Percentiles rank a stretch among this genome's conserved stretches.
phyloP scores from a whole-genome alignment of 129 eudicot genomes.

The Glebionis coronaria region DNA sequence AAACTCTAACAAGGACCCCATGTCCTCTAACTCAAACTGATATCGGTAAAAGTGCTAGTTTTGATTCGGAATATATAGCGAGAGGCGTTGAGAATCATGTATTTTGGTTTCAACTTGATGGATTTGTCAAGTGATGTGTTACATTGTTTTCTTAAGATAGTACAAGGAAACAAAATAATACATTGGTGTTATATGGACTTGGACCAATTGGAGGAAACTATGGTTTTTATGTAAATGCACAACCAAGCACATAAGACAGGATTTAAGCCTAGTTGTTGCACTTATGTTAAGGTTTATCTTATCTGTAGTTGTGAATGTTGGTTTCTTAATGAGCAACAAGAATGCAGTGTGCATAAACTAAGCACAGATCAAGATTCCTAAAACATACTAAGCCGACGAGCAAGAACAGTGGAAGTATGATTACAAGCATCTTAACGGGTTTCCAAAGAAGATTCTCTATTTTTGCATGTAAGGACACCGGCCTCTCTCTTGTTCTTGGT shows the following conservation, averaged over 20 bases:
- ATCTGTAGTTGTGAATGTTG: background rate
- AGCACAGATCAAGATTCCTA: background rate
- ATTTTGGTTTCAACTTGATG: conserved; percentile 10
- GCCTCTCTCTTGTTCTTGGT: no score
- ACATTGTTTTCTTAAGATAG: conserved; percentile 14
- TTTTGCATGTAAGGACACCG: no score
- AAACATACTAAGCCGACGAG: background rate
- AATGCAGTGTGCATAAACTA: background rate
- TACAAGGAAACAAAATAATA: conserved; percentile 10
- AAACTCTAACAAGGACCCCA: conserved; percentile 6
- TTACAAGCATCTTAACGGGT: no score
- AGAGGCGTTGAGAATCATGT: conserved; percentile 15
- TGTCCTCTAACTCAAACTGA: conserved; percentile 13
- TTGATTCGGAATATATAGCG: conserved; percentile 8
- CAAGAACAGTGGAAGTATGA: no score
- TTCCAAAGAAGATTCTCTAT: no score
- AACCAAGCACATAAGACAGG: conserved; percentile 20
- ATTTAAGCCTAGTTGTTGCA: conserved; percentile 12
- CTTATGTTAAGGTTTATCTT: conserved; percentile 16
- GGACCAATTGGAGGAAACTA: conserved; percentile 27
- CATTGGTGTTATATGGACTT: conserved; percentile 18
- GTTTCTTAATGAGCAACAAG: conserved; percentile 1
- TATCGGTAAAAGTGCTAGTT: background rate
- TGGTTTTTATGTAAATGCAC: conserved; percentile 9
- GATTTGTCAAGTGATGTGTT: background rate